Evolutionary conservation across 1,284 basidiomycete species (phyloP).

Genomic region (Ustilago loliicola): DNA sequence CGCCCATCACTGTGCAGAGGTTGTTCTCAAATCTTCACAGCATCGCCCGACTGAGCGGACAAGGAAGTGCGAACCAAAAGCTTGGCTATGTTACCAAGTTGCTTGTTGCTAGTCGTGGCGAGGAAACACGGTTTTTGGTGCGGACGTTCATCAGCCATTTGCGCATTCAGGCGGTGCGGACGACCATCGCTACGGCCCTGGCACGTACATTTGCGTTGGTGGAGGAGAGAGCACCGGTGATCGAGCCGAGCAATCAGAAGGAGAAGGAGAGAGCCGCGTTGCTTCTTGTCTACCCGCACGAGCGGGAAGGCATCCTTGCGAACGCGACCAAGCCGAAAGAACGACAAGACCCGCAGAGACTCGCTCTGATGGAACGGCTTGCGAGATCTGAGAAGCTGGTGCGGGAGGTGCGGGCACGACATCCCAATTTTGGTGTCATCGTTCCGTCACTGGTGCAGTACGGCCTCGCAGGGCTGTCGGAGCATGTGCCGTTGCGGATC

Average conservation of each 20-base stretch:
- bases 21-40: slow-evolving; percentile 71
- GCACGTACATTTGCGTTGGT: slow-evolving; percentile 82
- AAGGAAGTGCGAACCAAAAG: slow-evolving; percentile 81
- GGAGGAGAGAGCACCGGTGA: slow-evolving; percentile 15
- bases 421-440: slow-evolving; percentile 89
- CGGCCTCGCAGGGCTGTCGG: slow-evolving; percentile 63
- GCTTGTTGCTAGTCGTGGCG: slow-evolving; percentile 85
- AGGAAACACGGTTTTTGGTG: slow-evolving; percentile 86
- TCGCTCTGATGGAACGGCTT: slow-evolving; percentile 61
- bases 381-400: slow-evolving; percentile 73
- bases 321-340: slow-evolving; percentile 69
- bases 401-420: slow-evolving; percentile 81
- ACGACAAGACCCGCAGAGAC: slow-evolving; percentile 60
- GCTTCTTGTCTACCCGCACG: slow-evolving; percentile 39
- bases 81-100: slow-evolving; percentile 84
- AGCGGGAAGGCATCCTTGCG: slow-evolving; percentile 60
- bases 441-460: slow-evolving; percentile 75
- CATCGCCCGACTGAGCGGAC: slow-evolving; percentile 76
- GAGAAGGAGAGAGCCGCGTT: slow-evolving; percentile 34
- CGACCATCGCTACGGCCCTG: slow-evolving; percentile 84
- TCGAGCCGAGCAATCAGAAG: slow-evolving; percentile 16
- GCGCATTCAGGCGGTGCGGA: slow-evolving; percentile 83
- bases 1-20: slow-evolving; percentile 62
- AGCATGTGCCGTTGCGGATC: slow-evolving; percentile 79
- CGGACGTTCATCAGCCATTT: slow-evolving; percentile 85